Evolutionary conservation across 176 grass and related monocot species (phyloP).

Genomic region (Eragrostis nindensis): DNA sequence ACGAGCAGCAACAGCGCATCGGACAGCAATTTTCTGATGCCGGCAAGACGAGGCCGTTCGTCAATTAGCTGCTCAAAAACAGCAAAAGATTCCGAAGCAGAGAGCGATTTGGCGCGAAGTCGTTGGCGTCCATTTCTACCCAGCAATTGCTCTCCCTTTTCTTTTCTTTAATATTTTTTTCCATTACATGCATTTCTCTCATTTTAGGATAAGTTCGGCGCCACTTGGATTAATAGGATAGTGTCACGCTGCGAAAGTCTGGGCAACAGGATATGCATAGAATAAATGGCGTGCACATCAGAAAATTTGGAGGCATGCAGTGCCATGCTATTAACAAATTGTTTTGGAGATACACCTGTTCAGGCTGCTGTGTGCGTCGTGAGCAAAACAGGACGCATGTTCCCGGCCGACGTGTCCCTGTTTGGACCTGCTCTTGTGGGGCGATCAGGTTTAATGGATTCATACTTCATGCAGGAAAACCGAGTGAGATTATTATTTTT

Average conservation of each 20-base stretch:
- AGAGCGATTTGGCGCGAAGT: neutral
- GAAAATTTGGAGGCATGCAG: conserved; percentile 37
- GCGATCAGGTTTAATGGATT: neutral
- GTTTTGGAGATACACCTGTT: conserved; percentile 37
- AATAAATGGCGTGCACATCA: conserved; percentile 29
- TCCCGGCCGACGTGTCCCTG: conserved; percentile 21
- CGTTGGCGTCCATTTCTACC: neutral
- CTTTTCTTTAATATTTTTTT: neutral
- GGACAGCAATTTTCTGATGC: neutral
- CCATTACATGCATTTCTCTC: neutral
- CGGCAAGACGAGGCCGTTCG: neutral
- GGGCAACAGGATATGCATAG: conserved; percentile 29
- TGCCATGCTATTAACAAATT: conserved; percentile 26
- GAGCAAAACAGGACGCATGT: conserved; percentile 46
- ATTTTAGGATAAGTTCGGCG: conserved; percentile 43
- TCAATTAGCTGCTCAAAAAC: conserved; percentile 3
- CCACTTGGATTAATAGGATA: conserved; percentile 34
- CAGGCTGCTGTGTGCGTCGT: neutral
- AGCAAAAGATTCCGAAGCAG: conserved; percentile 21
- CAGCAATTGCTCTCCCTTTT: conserved; percentile 2
- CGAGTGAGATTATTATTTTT: neutral
- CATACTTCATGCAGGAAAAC: neutral
- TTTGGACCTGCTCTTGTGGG: conserved; percentile 21
- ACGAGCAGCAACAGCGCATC: neutral
- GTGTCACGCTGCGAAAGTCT: conserved; percentile 37